Evolutionary conservation across 257 asterid genomes (phyloP).

Genomic region (Lycium barbarum): DNA sequence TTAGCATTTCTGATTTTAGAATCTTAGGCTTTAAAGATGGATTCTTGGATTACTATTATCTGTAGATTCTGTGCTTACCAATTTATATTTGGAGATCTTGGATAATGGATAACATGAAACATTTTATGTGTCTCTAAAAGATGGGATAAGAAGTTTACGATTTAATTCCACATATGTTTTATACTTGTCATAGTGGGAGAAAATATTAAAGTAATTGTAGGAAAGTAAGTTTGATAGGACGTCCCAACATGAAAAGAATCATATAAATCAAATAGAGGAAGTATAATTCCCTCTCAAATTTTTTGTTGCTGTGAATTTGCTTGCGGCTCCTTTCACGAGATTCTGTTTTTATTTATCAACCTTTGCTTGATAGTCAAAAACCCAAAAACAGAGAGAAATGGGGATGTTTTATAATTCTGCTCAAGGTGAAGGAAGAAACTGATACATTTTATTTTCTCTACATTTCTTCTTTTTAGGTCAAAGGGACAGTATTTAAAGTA

Average conservation of each 20-base stretch:
- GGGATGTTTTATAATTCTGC: not conserved
- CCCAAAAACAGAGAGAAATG: not conserved
- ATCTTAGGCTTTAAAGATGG: not conserved
- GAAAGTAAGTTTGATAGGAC: not conserved
- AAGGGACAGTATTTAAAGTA: constrained; percentile 71
- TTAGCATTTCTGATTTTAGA: not conserved
- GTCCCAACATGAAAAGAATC: not conserved
- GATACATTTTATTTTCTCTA: not conserved
- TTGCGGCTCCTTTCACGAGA: not conserved
- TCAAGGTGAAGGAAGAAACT: constrained; percentile 2
- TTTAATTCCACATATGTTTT: not conserved
- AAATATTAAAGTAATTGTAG: not conserved
- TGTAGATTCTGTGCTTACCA: not conserved
- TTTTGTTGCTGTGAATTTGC: not conserved
- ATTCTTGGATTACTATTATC: not conserved
- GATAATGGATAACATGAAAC: not conserved
- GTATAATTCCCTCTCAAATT: not conserved
- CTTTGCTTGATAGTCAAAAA: not conserved
- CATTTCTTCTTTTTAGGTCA: constrained; percentile 56
- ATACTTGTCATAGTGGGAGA: not conserved
- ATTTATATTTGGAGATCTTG: not conserved
- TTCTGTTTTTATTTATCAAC: not conserved
- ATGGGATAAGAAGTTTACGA: not conserved
- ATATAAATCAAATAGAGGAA: not conserved
- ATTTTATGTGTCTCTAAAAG: not conserved